Evolutionary conservation across 768 basidiomycete genomes (phyloP), one percentile per base, ranked within the genome.

Genomic region (Mycena filopes): DNA sequence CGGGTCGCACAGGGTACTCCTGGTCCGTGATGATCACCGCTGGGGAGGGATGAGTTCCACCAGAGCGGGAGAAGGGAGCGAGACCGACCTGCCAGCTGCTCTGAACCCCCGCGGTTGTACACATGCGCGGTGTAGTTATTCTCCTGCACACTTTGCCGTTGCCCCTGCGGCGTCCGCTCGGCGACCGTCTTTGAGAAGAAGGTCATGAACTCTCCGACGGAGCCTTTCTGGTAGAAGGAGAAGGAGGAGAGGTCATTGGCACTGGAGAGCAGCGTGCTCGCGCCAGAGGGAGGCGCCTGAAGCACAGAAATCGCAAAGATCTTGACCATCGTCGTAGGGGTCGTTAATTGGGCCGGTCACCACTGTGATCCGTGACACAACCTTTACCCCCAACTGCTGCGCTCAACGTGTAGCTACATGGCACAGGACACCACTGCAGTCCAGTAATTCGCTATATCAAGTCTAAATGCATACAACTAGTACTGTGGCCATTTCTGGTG

Each of bases 1-100:
- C 97, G 7, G 96, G 94, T 61, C 98, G 90, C 59, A 95, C 93
- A 57, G 97, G 98, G 78, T 99, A 99, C 76, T 99, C 98, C 50
- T 93, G 85, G 80, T 98, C 96, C 21, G 96, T 92, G 71, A 99
- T 92, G 71, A 99, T 89, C 59, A 98, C 93, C 63, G 87, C 96
- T 96, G 73, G 26, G 59, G 53, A 41, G 55, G 50, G 33, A 56
- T 53, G 42, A 66, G 53, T 16, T 33, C 61, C 33, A 61, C 42
- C 41, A 49, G 62, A 20, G 40, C 26, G 42, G 62, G 25, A 28
- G 51, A 38, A 12, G 42, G n/a, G 46, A 58, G 60, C 28, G 29
- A 5, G 33, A 38, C 21, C 53, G 40, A 78, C 87, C 96, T 70
- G 92, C 91, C 38, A 96, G 81, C 76, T 90, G 87, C 75, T 94